Evolutionary conservation across 1,284 basidiomycete genomes (phyloP), one percentile per base, ranked within the genome.

Genomic region (Heimioporus punctisporus): DNA sequence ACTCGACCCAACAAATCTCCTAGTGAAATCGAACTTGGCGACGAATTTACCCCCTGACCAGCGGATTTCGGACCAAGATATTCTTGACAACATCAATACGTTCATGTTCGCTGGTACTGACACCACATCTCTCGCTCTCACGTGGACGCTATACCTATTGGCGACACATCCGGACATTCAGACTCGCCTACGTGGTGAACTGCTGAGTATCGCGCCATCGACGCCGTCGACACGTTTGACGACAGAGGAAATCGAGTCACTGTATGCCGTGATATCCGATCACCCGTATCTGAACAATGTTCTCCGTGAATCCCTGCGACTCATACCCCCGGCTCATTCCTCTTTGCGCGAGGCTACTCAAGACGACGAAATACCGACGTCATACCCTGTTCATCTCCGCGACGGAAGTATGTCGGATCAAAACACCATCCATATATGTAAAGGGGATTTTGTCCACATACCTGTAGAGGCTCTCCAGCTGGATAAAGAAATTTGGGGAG

Each of bases 71-170:
- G 90, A 93, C 63, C 83, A 86, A 44, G 92, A 93, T 61, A 86
- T 94, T 46, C 75, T 92, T 31, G 76, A 92, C 63, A 93, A 87
- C 59, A 86, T 94, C 71, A 93, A 91, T 60, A 93, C 92, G 0
- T 90, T 94, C 69, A 84, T 93, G 76, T 92, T 94, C 70, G 92
- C 90, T 17, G 92, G 92, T 14, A 90, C 90, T 6, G 92, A 95
- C 64, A 93, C 93, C 0, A 89, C 88, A 14, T 89, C 89, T 3
- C 81, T 93, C 27, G 80, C 86, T 12, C 74, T 93, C 47, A 88
- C 89, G 0, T 95, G 92, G 92, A 85, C 86, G 3, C 71, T 95
- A 25, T 74, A 83, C 55, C 77, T 91, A 15, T 80, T 95, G 40
- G 85, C 92, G 1, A 76, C 78, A 56, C 72, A 90, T 64, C 84